A percentile compares a stretch with the other conserved stretches of the same genome.
Evolutionary conservation across 2,329 filamentous ascomycete species (phyloP).

Genomic region (Escovopsis weberi): DNA sequence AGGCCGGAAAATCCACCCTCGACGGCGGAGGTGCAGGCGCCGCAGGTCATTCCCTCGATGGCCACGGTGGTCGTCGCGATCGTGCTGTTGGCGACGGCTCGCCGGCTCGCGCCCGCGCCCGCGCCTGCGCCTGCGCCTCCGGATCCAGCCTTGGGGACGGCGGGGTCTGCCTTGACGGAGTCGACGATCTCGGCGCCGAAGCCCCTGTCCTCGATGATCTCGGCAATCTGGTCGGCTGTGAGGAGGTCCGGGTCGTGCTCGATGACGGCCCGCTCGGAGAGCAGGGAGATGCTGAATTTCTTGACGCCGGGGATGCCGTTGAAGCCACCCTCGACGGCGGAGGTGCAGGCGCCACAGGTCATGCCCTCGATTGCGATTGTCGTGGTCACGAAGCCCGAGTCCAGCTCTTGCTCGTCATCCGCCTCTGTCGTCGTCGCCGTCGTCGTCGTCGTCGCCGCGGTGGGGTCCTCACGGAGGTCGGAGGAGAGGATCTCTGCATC

Average conservation of each 20-base stretch:
- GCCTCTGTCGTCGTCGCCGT: no score
- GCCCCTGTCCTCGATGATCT: constrained; percentile 55
- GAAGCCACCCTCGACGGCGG: constrained; percentile 69
- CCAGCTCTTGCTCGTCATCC: constrained; percentile 20
- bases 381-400: constrained; percentile 43
- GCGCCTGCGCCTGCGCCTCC: no score
- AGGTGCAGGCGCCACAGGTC: constrained; percentile 85
- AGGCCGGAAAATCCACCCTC: constrained; percentile 67
- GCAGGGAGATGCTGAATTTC: constrained; percentile 65
- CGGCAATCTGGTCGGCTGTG: constrained; percentile 37
- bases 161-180: constrained; percentile 35
- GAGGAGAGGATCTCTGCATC: constrained; percentile 81
- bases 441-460: constrained; percentile 29
- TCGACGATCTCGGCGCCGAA: constrained; percentile 72
- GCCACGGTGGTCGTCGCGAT: constrained; percentile 66
- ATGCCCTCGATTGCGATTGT: constrained; percentile 72
- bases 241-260: constrained; percentile 54
- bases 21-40: constrained; percentile 85
- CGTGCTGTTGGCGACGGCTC: constrained; percentile 15
- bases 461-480: constrained; percentile 53
- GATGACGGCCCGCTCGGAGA: constrained; percentile 74
- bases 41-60: constrained; percentile 95
- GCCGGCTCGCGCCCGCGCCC: constrained; percentile 18
- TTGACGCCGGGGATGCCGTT: constrained; percentile 59
- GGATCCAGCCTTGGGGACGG: no score